Evolutionary conservation across 2,329 filamentous ascomycete genomes (phyloP), one percentile per base, ranked within the genome.

Genomic region (Fusarium sterilihyphosum): DNA sequence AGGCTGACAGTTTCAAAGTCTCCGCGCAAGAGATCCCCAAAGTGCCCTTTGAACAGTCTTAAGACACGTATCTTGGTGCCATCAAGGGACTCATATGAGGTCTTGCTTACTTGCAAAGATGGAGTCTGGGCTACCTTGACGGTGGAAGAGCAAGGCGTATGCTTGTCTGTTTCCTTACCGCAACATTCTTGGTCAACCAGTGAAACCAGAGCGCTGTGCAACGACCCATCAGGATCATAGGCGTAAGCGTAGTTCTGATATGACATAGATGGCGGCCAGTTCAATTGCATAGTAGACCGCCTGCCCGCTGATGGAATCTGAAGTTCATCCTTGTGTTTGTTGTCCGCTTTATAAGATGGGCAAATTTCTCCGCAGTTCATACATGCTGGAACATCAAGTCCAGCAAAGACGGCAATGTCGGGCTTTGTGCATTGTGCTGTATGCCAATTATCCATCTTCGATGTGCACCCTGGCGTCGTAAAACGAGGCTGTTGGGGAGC

Each of bases 91-190:
- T 26, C 9, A 22, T 64, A 65, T 6, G 16, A 5, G 17, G 38
- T 11, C 6, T 64, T 10, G 5, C 5, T 31, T 12, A 2, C 5
- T 8, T 17, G 11, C 7, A 6, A 35, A 14, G 24, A 6, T 35
- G 8, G 4, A n/a, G 5, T 5, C 6, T 8, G 29, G 2, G 7
- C 7, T 46, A 4, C 1, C 8, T 44, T 11, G 5, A 9, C 6
- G 6, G 17, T 1, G 1, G 26, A 33, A 31, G 44, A 37, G 22
- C 9, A 17, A 38, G 44, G 3, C 5, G 1, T 7, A 4, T 2
- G 31, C 2, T 64, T n/a, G 8, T 4, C 26, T 12, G 13, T 3
- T 24, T 4, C 24, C 3, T 38, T 26, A 1, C 20, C 8, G 7
- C 3, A 33, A 10, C 8, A 18, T 11, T 10, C 29, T 26, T 64